Percentiles rank a stretch among this genome's conserved stretches.
Conservation (phyloP, 2,329 filamentous ascomycete species). For the Hypoxylon sp. region DNA sequence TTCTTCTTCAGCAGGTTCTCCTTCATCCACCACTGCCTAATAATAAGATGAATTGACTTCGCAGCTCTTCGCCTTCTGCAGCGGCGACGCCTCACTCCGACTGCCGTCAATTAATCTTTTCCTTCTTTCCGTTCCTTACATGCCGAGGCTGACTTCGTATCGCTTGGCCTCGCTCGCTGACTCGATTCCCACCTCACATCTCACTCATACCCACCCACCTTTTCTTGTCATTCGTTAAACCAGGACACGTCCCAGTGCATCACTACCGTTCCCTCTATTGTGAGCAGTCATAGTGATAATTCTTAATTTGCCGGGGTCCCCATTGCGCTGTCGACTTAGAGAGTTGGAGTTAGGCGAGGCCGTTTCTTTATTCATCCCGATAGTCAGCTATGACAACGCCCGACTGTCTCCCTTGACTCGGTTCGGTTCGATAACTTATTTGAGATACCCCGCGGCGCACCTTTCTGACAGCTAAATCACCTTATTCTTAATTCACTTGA, state of each 20-base stretch:
- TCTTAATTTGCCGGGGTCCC: conserved; percentile 32
- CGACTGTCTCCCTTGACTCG: conserved; percentile 43
- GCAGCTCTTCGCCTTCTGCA: conserved; percentile 23
- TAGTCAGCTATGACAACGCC: conserved; percentile 43
- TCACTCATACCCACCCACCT: conserved; percentile 6
- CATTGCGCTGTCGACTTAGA: conserved; percentile 4
- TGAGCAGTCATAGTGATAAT: conserved; percentile 42
- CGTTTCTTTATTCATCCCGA: conserved; percentile 11
- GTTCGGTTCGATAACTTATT: conserved; percentile 41
- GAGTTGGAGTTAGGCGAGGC: conserved; percentile 6
- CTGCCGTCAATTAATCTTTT: conserved; percentile 22
- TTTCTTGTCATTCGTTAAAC: conserved; percentile 27
- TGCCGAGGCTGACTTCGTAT: conserved; percentile 17
- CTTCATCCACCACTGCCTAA: conserved; percentile 15
- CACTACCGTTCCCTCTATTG: conserved; percentile 23
- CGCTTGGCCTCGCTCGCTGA: conserved; percentile 10
- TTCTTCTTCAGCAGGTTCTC: conserved; percentile 27
- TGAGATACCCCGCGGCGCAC: conserved; percentile 28
- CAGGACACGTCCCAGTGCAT: conserved; percentile 14
- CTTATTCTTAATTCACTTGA: conserved; percentile 29
- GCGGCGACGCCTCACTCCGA: conserved; percentile 23
- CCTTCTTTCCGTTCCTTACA: conserved; percentile 17
- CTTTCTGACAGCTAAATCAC: conserved; percentile 24
- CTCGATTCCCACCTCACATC: conserved; percentile 15
- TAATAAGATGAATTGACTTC: conserved; percentile 32